Evolutionary conservation across 345 rosid species (phyloP).

Genomic region (Zanthoxylum bungeanum): DNA sequence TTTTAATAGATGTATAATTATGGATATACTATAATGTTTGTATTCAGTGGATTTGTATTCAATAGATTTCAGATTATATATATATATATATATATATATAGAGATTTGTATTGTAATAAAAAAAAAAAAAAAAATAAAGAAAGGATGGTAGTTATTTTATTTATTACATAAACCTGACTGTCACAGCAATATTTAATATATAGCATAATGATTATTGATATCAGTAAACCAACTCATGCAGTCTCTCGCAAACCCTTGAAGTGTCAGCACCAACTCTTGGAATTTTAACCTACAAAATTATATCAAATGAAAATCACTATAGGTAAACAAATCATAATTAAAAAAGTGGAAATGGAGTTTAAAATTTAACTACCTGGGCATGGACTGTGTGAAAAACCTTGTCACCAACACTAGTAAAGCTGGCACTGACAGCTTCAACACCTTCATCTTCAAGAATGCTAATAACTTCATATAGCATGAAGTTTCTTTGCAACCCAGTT

Average conservation of each 20-base stretch:
- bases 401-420: conserved; percentile 34
- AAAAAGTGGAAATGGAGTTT: no score
- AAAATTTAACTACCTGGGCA: conserved; percentile 37
- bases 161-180: no score
- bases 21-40: no score
- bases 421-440: conserved; percentile 47
- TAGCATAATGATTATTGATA: not conserved
- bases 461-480: conserved; percentile 35
- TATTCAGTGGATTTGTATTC: no score
- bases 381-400: conserved; percentile 51
- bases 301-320: not conserved
- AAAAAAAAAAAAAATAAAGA: no score
- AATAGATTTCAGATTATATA: no score
- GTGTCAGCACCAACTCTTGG: conserved; percentile 52
- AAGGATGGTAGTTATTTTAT: no score
- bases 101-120: no score
- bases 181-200: not conserved
- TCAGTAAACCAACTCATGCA: conserved; percentile 29
- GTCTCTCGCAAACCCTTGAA: conserved; percentile 32
- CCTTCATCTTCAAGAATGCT: conserved; percentile 54
- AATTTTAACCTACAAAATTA: conserved; percentile 34
- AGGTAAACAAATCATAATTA: no score
- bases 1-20: no score
- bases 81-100: no score
- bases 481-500: conserved; percentile 37